Base-by-base conservation (phyloP, 371 early-diverging fungal genomes). In the Phascolomyces articulosus region DNA sequence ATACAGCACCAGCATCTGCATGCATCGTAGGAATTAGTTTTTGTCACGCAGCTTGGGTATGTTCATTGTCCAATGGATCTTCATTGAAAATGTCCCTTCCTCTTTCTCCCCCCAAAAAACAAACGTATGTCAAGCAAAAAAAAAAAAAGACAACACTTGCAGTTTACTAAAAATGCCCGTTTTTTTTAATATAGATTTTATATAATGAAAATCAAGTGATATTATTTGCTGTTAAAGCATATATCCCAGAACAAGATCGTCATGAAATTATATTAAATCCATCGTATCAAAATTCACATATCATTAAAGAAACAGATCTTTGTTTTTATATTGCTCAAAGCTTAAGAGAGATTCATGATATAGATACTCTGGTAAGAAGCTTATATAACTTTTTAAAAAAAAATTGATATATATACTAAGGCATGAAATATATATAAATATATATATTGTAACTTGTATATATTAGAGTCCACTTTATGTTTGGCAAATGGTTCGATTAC, bases 141-240 rank as follows among this genome's bases (percentile, higher is more conserved):
- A 0, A 34, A 31, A 34, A 1, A 34, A 34, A 0, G 11, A 34
- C 34, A 34, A 34, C 2, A 34, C 34, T 34, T 31, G 11, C 34
- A 34, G 6, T 9, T 34, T 0, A 34, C 34, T 6, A 9, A 34
- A 2, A 34, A 34, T 34, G 11, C 11, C 11, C 6, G 11, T 34
- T 9, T 34, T 1, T 34, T 11, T 34, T 34, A 40, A 2, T 55
- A 20, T 58, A 83, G 77, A 77, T 85, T 61, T 58, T 89, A n/a
- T 93, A 78, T 68, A 75, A 77, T 15, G 90, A 93, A 66, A 90
- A 87, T 58, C 93, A 93, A 71, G 83, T 86, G 7, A 83, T 90
- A 16, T 63, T 90, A 61, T 83, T 91, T 78, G 91, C 87, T 31
- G 75, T 90, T 8, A 85, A 85, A 23, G 68, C 75, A 0, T 70